Evolutionary conservation across 2,329 filamentous ascomycete species (phyloP).

Genomic region (Cladosporium velox): DNA sequence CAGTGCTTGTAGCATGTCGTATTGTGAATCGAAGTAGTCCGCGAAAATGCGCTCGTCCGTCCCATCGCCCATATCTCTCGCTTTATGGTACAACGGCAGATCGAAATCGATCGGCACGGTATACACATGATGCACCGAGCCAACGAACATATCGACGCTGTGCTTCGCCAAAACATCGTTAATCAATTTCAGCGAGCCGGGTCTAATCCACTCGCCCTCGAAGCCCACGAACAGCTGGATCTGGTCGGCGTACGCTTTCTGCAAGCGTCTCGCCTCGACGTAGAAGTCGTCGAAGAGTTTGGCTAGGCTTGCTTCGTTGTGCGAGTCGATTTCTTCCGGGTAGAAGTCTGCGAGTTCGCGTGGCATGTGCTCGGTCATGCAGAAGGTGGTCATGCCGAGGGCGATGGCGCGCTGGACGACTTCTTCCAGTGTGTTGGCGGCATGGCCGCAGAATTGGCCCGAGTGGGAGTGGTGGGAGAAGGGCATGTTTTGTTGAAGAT

Average conservation of each 20-base stretch:
- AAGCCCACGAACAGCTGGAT: slow-evolving; percentile 87
- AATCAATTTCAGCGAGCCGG: slow-evolving; percentile 64
- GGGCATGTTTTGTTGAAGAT: slow-evolving; percentile 62
- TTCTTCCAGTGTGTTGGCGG: slow-evolving; percentile 79
- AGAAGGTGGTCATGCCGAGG: slow-evolving; percentile 78
- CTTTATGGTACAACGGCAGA: slow-evolving; percentile 63
- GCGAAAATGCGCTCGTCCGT: slow-evolving; percentile 74
- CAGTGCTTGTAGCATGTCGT: slow-evolving; percentile 73
- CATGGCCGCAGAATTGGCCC: slow-evolving; percentile 95
- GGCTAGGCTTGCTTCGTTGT: slow-evolving; percentile 50
- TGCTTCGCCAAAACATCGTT: slow-evolving; percentile 59
- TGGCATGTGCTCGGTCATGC: slow-evolving; percentile 93
- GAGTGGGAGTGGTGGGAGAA: slow-evolving; percentile 99
- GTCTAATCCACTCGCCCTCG: slow-evolving; percentile 89
- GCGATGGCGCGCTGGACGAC: slow-evolving; percentile 77
- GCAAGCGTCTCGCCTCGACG: slow-evolving; percentile 71
- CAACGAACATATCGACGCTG: slow-evolving; percentile 84
- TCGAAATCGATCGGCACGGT: slow-evolving; percentile 89
- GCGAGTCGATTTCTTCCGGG: slow-evolving; percentile 68
- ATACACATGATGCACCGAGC: slow-evolving; percentile 87
- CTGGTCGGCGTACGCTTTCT: slow-evolving; percentile 64
- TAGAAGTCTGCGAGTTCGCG: slow-evolving; percentile 79
- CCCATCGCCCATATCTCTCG: slow-evolving; percentile 58
- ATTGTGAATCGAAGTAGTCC: slow-evolving; percentile 86
- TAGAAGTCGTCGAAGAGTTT: slow-evolving; percentile 70